Conservation (phyloP, 257 asterid genomes). For the Solanum tarapatanum region DNA sequence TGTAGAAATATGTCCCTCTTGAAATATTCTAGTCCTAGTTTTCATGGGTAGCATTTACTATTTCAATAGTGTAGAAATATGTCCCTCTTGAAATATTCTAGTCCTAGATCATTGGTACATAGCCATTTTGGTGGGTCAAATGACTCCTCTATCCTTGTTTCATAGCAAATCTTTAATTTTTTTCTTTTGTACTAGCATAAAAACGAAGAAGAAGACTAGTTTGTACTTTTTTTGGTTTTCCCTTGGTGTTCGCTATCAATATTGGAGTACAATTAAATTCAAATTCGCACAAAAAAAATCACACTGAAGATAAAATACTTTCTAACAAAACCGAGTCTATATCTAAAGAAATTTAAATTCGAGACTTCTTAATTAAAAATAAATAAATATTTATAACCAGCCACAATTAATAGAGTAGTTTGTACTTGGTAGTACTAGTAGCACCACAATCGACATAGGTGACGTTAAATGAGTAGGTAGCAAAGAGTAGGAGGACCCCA, state of each 20-base stretch:
- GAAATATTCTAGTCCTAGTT: not conserved
- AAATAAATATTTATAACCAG: no score
- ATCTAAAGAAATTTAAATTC: no score
- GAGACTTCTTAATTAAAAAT: no score
- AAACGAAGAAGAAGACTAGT: not conserved
- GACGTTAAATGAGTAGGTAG: not conserved
- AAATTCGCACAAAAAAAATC: no score
- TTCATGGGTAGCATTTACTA: not conserved
- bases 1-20: not conserved
- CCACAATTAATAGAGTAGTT: not conserved
- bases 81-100: not conserved
- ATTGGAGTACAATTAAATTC: no score
- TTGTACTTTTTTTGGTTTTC: not conserved
- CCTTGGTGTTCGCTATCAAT: fast-evolving
- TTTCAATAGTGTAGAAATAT: not conserved
- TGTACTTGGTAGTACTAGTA: not conserved
- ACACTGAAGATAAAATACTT: no score
- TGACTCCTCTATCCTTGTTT: not conserved
- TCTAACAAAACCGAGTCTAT: no score
- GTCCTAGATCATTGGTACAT: not conserved
- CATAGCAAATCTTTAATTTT: not conserved
- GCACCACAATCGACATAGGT: not conserved
- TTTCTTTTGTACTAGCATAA: not conserved
- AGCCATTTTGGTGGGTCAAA: not conserved
- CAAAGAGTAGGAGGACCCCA: not conserved